A percentile compares a stretch with the other conserved stretches of the same genome.
Conservation (phyloP, 2,329 filamentous ascomycete genomes). For the Beauveria caledonica region DNA sequence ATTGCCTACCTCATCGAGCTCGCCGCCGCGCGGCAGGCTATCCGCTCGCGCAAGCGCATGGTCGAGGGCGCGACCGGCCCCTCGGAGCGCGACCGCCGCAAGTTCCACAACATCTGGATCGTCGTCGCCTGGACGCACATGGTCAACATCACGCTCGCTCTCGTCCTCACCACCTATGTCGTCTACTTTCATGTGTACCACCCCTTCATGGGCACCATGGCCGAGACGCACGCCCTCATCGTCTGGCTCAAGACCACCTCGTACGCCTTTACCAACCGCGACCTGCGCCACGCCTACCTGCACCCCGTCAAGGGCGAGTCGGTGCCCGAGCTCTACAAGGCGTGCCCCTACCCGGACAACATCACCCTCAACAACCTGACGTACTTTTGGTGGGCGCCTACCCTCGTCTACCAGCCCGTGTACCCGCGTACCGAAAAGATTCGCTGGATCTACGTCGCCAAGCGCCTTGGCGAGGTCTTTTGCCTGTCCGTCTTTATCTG, state of each 20-base stretch:
- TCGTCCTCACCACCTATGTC: constrained; percentile 71
- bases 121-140: constrained; percentile 73
- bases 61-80: constrained; percentile 38
- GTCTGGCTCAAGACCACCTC: constrained; percentile 95
- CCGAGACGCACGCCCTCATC: constrained; percentile 84
- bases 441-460: constrained; percentile 80
- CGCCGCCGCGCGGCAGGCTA: constrained; percentile 71
- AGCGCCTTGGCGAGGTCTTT: constrained; percentile 70
- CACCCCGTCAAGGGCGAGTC: constrained; percentile 62
- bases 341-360: constrained; percentile 83
- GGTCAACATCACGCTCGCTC: constrained; percentile 73
- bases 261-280: constrained; percentile 93
- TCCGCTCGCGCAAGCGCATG: constrained; percentile 51
- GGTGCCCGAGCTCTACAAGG: constrained; percentile 71
- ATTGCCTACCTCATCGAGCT: constrained; percentile 85
- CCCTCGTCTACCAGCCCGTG: constrained; percentile 90
- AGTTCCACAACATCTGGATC: constrained; percentile 70
- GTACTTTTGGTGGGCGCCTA: constrained; percentile 98
- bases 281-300: constrained; percentile 83
- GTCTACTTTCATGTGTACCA: constrained; percentile 92
- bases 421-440: constrained; percentile 80
- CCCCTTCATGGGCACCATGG: constrained; percentile 84
- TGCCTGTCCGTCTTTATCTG: constrained; percentile 84
- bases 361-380: constrained; percentile 80
- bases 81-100: constrained; percentile 52